A percentile compares a stretch with the other conserved stretches of the same genome.
These are phyloP conservation scores for Herpetospermum pedunculosum DNA, from an alignment of 306 rosid species.

Conservation along the genomic window DNA sequence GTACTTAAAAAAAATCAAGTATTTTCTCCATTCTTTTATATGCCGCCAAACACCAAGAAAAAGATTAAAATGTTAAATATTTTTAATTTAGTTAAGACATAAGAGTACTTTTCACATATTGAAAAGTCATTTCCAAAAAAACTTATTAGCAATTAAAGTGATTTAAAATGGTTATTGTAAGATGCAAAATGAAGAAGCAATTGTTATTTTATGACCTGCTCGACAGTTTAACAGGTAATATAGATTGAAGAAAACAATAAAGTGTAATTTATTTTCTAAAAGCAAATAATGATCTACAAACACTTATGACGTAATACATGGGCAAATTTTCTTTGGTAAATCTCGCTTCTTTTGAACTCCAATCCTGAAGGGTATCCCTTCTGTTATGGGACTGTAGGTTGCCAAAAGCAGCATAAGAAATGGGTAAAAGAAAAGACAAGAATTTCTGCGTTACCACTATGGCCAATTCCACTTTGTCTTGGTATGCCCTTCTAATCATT, in stretches of 20 bases:
- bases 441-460: neutral
- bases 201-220: neutral
- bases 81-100: neutral
- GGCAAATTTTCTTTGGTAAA: neutral
- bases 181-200: neutral
- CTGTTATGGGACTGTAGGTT: neutral
- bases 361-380: neutral
- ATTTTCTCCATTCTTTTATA: neutral
- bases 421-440: neutral
- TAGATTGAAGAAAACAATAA: neutral
- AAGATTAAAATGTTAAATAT: neutral
- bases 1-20: too few species aligned
- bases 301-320: neutral
- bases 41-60: neutral
- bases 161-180: neutral
- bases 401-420: neutral
- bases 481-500: slow-evolving; percentile 1
- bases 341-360: neutral
- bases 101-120: neutral
- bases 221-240: neutral
- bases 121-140: neutral
- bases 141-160: neutral
- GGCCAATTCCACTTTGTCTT: neutral
- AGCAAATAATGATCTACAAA: neutral
- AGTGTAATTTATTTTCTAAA: neutral